Evolutionary conservation across 2,329 filamentous ascomycete genomes (phyloP).

Genomic region (Colletotrichum phormii): DNA sequence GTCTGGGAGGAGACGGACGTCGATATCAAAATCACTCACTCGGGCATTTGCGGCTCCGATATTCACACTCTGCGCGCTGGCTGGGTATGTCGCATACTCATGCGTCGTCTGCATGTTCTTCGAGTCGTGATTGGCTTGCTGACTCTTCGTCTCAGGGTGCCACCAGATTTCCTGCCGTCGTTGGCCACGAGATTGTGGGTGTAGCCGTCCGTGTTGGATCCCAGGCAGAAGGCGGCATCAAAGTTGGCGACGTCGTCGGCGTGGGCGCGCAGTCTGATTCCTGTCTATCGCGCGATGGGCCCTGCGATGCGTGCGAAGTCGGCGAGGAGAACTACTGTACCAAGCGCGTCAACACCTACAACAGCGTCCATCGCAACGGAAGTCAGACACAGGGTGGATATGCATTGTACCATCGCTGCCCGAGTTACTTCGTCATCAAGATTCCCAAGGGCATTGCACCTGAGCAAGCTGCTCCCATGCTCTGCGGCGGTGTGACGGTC

Average conservation of each 20-base stretch:
- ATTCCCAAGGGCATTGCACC: conserved; percentile 55
- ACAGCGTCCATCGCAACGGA: conserved; percentile 61
- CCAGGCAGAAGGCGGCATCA: conserved; percentile 56
- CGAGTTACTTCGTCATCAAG: conserved; percentile 61
- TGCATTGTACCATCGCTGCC: conserved; percentile 47
- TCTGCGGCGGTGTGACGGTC: conserved; percentile 77
- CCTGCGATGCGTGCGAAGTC: conserved; percentile 53
- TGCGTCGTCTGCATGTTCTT: conserved; percentile 40
- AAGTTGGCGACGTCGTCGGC: conserved; percentile 72
- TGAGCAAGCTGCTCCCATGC: conserved; percentile 68
- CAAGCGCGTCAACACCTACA: conserved; percentile 62
- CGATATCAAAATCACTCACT: conserved; percentile 74
- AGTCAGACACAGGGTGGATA: conserved; percentile 65
- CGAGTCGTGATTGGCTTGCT: conserved; percentile 31
- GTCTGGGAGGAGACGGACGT: conserved; percentile 72
- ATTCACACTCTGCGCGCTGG: conserved; percentile 68
- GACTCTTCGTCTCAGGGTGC: neutral
- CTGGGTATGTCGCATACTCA: conserved; percentile 54
- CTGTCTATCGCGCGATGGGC: conserved; percentile 56
- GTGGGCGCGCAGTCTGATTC: conserved; percentile 70
- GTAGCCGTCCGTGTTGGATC: conserved; percentile 64
- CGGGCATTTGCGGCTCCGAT: conserved; percentile 74
- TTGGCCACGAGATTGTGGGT: conserved; percentile 75
- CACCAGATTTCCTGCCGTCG: conserved; percentile 51
- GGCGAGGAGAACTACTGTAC: conserved; percentile 57